phyloP scores from a whole-genome alignment of 2,329 filamentous ascomycete species.

The Macrophomina phaseolina region DNA sequence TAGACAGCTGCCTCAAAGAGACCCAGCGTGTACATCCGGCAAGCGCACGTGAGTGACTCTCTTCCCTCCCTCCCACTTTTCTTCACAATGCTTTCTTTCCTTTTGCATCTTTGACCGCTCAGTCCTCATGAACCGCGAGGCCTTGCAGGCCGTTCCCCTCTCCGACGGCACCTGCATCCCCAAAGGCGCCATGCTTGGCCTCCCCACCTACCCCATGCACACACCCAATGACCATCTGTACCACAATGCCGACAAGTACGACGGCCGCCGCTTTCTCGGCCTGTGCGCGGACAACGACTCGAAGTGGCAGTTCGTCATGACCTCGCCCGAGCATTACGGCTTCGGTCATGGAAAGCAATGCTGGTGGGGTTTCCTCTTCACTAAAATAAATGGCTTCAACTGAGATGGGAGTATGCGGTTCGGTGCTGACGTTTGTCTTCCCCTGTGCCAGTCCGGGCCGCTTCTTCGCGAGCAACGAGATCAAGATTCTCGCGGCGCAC shows the following conservation, averaged over 20 bases:
- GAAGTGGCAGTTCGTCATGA: slow-evolving; percentile 28
- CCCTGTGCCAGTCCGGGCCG: slow-evolving; percentile 39
- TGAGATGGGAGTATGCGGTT: no score
- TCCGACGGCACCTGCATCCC: slow-evolving; percentile 14
- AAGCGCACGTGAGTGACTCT: background rate
- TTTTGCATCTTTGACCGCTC: background rate
- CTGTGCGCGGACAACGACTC: background rate
- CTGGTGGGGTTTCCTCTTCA: slow-evolving; percentile 7
- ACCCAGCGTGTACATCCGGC: slow-evolving; percentile 34
- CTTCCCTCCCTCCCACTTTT: slow-evolving; percentile 33
- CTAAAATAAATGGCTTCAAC: no score
- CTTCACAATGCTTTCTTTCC: background rate
- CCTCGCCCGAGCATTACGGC: background rate
- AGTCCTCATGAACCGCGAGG: slow-evolving; percentile 4
- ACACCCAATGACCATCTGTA: no score
- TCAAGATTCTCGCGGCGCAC: slow-evolving; percentile 40
- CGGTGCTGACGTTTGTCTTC: slow-evolving; percentile 32
- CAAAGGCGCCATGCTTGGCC: slow-evolving; percentile 7
- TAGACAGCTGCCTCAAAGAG: slow-evolving; percentile 53
- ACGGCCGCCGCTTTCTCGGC: slow-evolving; percentile 11
- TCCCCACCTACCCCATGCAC: slow-evolving; percentile 4
- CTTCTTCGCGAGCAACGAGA: slow-evolving; percentile 42
- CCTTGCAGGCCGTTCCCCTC: background rate
- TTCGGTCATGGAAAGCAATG: slow-evolving; percentile 32
- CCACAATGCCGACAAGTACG: background rate